A percentile compares a stretch with the other conserved stretches of the same genome.
Evolutionary conservation across 352 stramenopile genomes (phyloP).

Genomic region (Phytophthora melonis): DNA sequence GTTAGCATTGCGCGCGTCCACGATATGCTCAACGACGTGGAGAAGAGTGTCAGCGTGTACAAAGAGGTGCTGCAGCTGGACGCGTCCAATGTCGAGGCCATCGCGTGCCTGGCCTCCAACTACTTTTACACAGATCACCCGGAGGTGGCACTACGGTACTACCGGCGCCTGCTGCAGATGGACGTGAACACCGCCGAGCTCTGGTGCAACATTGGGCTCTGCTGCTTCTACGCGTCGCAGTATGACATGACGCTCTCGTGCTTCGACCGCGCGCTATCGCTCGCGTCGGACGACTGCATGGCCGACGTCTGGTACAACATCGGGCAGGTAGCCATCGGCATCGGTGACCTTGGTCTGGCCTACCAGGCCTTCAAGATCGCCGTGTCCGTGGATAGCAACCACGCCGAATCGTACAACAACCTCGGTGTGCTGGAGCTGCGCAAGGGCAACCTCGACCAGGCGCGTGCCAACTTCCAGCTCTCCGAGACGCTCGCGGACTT

Average conservation of each 20-base stretch:
- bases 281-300: slow-evolving; percentile 91
- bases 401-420: slow-evolving; percentile 94
- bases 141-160: slow-evolving; percentile 94
- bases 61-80: slow-evolving; percentile 91
- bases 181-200: slow-evolving; percentile 92
- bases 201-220: slow-evolving; percentile 96
- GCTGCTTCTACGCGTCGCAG: slow-evolving; percentile 94
- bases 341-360: slow-evolving; percentile 93
- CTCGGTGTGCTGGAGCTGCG: slow-evolving; percentile 91
- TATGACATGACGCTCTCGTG: slow-evolving; percentile 96
- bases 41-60: slow-evolving; percentile 85
- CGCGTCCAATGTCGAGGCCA: slow-evolving; percentile 91
- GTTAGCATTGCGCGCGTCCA: slow-evolving; percentile 91
- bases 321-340: slow-evolving; percentile 92
- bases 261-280: slow-evolving; percentile 90
- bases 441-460: slow-evolving; percentile 90
- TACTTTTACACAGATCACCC: slow-evolving; percentile 95
- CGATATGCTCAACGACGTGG: slow-evolving; percentile 92
- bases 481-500: slow-evolving; percentile 84
- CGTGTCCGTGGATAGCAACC: slow-evolving; percentile 91
- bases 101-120: slow-evolving; percentile 93
- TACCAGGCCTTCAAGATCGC: slow-evolving; percentile 96
- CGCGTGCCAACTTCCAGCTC: slow-evolving; percentile 83
- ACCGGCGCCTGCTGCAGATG: slow-evolving; percentile 94
- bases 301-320: slow-evolving; percentile 97